These are phyloP conservation scores for Madurella mycetomatis DNA, from an alignment of 2,329 filamentous ascomycete species.

Conservation along the genomic window DNA sequence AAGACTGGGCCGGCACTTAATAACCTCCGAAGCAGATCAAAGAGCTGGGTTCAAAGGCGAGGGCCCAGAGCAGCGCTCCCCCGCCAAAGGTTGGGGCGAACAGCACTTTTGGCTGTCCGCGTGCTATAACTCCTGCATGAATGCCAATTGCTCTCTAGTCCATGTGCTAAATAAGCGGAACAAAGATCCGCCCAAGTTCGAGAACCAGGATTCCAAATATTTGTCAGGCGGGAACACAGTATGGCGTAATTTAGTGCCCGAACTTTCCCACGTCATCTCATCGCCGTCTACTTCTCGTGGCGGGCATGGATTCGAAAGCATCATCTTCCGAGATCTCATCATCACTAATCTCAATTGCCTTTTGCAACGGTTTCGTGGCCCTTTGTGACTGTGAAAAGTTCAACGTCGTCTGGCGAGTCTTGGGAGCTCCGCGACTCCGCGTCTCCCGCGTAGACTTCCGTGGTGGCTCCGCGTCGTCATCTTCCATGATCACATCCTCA, in stretches of 20 bases:
- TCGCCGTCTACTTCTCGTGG: conserved; percentile 28
- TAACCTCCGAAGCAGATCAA: too few relatives aligned
- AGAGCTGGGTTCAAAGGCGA: too few relatives aligned
- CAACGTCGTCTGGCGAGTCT: conserved; percentile 44
- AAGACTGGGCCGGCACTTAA: too few relatives aligned
- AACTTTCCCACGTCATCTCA: not conserved
- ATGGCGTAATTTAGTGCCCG: not conserved
- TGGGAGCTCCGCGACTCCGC: conserved; percentile 29
- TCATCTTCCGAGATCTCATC: conserved; percentile 61
- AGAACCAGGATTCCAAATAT: not conserved
- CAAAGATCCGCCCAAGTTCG: not conserved
- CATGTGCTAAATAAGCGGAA: conserved; percentile 2
- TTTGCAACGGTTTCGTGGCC: conserved; percentile 40
- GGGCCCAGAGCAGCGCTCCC: too few relatives aligned
- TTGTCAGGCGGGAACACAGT: not conserved
- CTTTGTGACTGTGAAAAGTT: conserved; percentile 43
- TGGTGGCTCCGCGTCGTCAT: conserved; percentile 42
- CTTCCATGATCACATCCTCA: conserved; percentile 32
- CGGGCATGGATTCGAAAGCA: conserved; percentile 51
- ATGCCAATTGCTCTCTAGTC: too few relatives aligned
- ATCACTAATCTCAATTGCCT: conserved; percentile 57
- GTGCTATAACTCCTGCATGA: too few relatives aligned
- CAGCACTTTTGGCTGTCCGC: too few relatives aligned
- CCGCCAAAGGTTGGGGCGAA: too few relatives aligned
- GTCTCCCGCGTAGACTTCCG: conserved; percentile 36